phyloP scores from a whole-genome alignment of 768 basidiomycete species.

The Jaapia argillacea region DNA sequence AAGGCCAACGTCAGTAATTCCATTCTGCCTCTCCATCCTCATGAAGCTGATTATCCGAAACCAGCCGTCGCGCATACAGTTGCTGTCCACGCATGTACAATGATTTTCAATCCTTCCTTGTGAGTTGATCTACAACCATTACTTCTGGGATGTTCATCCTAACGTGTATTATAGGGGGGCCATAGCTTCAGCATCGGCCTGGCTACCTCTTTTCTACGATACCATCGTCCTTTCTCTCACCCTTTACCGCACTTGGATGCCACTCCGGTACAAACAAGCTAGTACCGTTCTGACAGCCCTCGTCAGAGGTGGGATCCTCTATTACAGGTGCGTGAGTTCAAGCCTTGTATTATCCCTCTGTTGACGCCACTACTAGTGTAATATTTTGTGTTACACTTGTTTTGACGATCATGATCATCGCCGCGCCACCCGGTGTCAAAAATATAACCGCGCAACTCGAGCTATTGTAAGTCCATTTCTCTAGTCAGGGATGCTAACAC shows the following conservation, averaged over 20 bases:
- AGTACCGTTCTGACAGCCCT: conserved; percentile 15
- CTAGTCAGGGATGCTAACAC: too few species aligned
- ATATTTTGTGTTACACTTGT: conserved; percentile 28
- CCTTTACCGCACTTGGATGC: conserved; percentile 18
- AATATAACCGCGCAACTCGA: conserved; percentile 28
- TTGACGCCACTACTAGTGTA: conserved; percentile 15
- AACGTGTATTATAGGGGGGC: conserved; percentile 8
- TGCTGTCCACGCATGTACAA: conserved; percentile 26
- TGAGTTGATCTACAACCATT: conserved; percentile 7
- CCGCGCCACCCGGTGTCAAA: conserved; percentile 18
- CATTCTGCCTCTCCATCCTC: too few species aligned
- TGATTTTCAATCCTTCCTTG: conserved; percentile 24
- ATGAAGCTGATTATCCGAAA: too few species aligned
- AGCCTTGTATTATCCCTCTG: too few species aligned
- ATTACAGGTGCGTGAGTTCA: conserved; percentile 13
- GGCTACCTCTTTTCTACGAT: conserved; percentile 31
- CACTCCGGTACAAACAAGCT: conserved; percentile 10
- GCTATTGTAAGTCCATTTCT: conserved; percentile 28
- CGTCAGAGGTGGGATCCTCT: conserved; percentile 23
- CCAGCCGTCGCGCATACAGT: too few species aligned
- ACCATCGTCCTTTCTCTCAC: conserved; percentile 25
- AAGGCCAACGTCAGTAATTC: conserved; percentile 41
- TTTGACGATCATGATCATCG: conserved; percentile 27
- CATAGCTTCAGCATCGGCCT: conserved; percentile 26
- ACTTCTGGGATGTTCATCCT: not conserved